Conservation (phyloP, 176 grass and related monocot species). For the Guadua angustifolia region DNA sequence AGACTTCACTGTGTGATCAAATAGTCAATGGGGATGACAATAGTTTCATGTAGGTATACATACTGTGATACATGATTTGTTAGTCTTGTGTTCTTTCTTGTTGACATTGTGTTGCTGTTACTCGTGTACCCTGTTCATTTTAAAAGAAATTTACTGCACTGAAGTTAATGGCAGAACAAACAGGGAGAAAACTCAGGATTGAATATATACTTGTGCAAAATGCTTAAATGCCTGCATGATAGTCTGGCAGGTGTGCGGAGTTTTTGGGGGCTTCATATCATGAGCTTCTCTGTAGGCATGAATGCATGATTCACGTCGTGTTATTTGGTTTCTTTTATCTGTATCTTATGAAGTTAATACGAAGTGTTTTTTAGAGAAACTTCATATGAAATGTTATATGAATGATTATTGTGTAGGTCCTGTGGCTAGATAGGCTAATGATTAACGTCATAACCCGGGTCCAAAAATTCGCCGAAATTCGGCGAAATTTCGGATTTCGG, state of each 20-base stretch:
- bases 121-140: neutral
- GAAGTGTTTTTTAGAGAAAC: no score
- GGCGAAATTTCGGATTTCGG: no score
- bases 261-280: neutral
- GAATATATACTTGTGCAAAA: neutral
- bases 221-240: neutral
- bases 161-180: neutral
- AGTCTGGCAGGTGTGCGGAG: neutral
- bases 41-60: conserved; percentile 27
- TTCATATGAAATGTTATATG: no score
- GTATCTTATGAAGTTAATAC: neutral
- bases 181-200: neutral
- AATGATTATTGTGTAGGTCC: neutral
- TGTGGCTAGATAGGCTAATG: neutral
- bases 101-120: neutral
- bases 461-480: no score
- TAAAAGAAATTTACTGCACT: neutral
- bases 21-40: neutral
- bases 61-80: conserved; percentile 14
- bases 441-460: neutral
- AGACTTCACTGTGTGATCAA: conserved; percentile 5
- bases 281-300: neutral
- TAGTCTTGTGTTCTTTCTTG: conserved; percentile 5
- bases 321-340: neutral
- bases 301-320: neutral